phyloP scores from a whole-genome alignment of 371 early-diverging fungal genomes.

The Phascolomyces articulosus region DNA sequence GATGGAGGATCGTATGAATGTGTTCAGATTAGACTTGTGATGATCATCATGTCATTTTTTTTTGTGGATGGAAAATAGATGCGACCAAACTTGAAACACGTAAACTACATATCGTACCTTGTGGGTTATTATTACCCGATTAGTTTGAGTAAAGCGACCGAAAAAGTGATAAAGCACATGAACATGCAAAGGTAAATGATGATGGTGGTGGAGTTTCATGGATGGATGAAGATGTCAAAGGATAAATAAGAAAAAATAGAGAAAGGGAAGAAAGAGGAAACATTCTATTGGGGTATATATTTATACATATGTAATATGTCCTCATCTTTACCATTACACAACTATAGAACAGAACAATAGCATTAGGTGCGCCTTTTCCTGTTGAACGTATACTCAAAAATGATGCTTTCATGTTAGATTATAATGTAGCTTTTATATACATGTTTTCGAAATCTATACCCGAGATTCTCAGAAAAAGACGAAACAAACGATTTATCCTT shows the following conservation, averaged over 20 bases:
- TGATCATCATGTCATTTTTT: constrained; percentile 65
- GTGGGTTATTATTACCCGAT: constrained; percentile 74
- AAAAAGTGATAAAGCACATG: constrained; percentile 51
- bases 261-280: too few relatives aligned
- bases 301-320: too few relatives aligned
- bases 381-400: constrained; percentile 62
- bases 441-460: constrained; percentile 59
- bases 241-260: too few relatives aligned
- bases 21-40: constrained; percentile 55
- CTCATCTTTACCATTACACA: too few relatives aligned
- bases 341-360: constrained; percentile 23
- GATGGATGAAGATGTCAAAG: too few relatives aligned
- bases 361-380: constrained; percentile 41
- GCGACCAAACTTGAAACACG: constrained; percentile 80
- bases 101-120: constrained; percentile 73
- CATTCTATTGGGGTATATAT: too few relatives aligned
- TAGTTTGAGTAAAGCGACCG: constrained; percentile 54
- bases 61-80: constrained; percentile 75
- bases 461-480: background rate
- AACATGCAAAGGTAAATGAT: constrained; percentile 25
- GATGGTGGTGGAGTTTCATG: background rate
- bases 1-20: constrained; percentile 53
- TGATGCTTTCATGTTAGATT: constrained; percentile 39
- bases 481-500: background rate
- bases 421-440: constrained; percentile 51